These are phyloP conservation scores for Plasmodium adleri DNA, from an alignment of 169 alveolate genomes.

Conservation along the genomic window DNA sequence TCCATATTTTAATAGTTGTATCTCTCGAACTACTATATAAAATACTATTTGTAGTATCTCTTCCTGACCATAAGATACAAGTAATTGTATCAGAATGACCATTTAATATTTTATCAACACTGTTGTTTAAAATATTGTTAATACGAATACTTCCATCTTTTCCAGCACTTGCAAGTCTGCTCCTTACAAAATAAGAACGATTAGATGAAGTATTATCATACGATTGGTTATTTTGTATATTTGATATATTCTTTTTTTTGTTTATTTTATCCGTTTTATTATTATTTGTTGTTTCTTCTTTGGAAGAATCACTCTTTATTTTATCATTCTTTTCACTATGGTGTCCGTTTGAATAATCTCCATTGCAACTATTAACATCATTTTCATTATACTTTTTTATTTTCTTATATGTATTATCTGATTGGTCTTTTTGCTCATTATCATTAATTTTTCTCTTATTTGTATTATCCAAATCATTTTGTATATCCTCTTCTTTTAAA, in stretches of 20 bases:
- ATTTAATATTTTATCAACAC: slow-evolving; percentile 87
- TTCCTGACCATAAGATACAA: slow-evolving; percentile 96
- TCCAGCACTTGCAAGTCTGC: slow-evolving; percentile 75
- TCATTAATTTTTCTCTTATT: slow-evolving; percentile 16
- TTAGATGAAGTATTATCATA: not conserved
- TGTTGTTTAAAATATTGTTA: slow-evolving; percentile 91
- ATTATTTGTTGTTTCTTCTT: not conserved
- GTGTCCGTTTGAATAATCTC: not conserved
- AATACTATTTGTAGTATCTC: slow-evolving; percentile 73
- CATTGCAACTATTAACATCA: not conserved
- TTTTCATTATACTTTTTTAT: not conserved
- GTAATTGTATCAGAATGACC: slow-evolving; percentile 95
- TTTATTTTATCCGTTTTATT: not conserved
- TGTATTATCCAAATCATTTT: not conserved
- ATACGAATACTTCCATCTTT: slow-evolving; percentile 94
- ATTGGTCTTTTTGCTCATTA: not conserved
- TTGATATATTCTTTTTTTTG: not conserved
- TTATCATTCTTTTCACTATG: not conserved
- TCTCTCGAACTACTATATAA: slow-evolving; percentile 96
- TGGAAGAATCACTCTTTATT: not conserved
- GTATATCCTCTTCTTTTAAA: slow-evolving; percentile 47
- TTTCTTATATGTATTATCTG: not conserved
- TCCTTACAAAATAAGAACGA: slow-evolving; percentile 19
- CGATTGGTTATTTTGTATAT: not conserved
- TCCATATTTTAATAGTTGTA: slow-evolving; percentile 95